A percentile compares a stretch with the other conserved stretches of the same genome.
Evolutionary conservation across 768 basidiomycete genomes (phyloP).

Genomic region (Plicaturopsis crispa): DNA sequence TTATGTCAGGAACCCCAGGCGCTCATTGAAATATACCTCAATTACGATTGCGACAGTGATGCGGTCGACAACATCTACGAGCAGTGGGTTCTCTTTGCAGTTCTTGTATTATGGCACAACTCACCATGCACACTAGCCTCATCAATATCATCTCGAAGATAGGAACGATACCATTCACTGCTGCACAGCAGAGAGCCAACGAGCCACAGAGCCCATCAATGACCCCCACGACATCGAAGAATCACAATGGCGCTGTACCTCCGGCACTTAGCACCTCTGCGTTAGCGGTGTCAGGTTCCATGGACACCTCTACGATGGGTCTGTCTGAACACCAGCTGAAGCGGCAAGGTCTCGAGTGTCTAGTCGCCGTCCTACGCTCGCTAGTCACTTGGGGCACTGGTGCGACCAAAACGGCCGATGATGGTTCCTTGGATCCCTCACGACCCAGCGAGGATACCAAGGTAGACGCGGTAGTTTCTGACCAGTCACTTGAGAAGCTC

Average conservation of each 20-base stretch:
- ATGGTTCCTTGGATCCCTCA: conserved; percentile 33
- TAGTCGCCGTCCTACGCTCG: conserved; percentile 82
- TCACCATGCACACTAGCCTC: conserved; percentile 36
- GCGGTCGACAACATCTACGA: conserved; percentile 97
- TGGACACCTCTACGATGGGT: conserved; percentile 61
- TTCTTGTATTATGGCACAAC: not conserved
- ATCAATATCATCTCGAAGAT: conserved; percentile 97
- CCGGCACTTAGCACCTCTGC: conserved; percentile 63
- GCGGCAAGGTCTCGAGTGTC: conserved; percentile 90
- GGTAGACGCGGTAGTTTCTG: conserved; percentile 45
- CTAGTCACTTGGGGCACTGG: conserved; percentile 86
- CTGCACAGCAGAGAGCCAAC: conserved; percentile 37
- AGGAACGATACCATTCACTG: conserved; percentile 48
- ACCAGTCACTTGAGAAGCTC: conserved; percentile 49
- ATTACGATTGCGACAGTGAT: conserved; percentile 96
- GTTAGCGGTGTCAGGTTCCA: conserved; percentile 54
- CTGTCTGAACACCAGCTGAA: conserved; percentile 80
- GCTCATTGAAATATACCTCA: conserved; percentile 95
- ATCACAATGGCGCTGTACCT: conserved; percentile 35
- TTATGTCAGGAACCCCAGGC: conserved; percentile 96
- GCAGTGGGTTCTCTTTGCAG: conserved; percentile 44
- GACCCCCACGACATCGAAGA: conserved; percentile 41
- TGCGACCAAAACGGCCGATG: conserved; percentile 32
- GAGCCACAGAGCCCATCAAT: conserved; percentile 59
- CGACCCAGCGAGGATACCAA: conserved; percentile 45